Evolutionary conservation across 139 green algal genomes (phyloP).

Genomic region (Closterium sp.): DNA sequence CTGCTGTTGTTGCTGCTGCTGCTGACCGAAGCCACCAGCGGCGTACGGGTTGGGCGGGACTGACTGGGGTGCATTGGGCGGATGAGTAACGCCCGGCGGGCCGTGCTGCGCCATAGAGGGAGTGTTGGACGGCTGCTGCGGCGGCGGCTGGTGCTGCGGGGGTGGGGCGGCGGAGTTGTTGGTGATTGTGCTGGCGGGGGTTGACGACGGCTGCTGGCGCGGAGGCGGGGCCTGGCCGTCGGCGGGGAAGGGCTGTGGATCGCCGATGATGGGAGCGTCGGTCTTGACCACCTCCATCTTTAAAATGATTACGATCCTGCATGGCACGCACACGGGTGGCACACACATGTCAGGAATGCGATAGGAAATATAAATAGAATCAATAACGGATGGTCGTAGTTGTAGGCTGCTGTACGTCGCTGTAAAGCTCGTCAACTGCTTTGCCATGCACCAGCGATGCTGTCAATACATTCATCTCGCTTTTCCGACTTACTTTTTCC

Average conservation of each 20-base stretch:
- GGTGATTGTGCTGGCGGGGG: not conserved
- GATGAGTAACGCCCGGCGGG: not conserved
- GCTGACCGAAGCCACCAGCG: slow-evolving; percentile 4
- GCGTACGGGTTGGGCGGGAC: slow-evolving; percentile 10
- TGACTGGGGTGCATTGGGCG: not conserved
- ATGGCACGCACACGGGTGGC: not conserved
- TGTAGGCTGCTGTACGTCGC: not conserved
- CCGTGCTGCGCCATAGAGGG: not conserved
- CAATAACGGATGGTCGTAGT: not conserved
- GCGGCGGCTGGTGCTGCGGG: not conserved
- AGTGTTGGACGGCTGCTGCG: not conserved
- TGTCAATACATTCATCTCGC: not conserved
- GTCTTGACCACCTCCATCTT: slow-evolving; percentile 45
- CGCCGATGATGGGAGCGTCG: slow-evolving; percentile 45
- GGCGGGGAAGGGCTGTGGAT: slow-evolving; percentile 24
- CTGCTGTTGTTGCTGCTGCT: slow-evolving; percentile 14
- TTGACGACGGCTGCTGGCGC: not conserved
- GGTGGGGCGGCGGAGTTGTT: not conserved
- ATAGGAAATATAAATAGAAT: too few species aligned
- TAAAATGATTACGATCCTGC: slow-evolving; percentile 71
- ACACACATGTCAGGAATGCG: not conserved
- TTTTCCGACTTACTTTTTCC: slow-evolving; percentile 50
- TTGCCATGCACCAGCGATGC: not conserved
- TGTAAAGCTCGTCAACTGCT: not conserved
- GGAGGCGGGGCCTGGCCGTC: not conserved